Evolutionary conservation across 129 eudicot species (phyloP), one percentile per base, ranked within the genome.

Genomic region (Flaveria trinervia): DNA sequence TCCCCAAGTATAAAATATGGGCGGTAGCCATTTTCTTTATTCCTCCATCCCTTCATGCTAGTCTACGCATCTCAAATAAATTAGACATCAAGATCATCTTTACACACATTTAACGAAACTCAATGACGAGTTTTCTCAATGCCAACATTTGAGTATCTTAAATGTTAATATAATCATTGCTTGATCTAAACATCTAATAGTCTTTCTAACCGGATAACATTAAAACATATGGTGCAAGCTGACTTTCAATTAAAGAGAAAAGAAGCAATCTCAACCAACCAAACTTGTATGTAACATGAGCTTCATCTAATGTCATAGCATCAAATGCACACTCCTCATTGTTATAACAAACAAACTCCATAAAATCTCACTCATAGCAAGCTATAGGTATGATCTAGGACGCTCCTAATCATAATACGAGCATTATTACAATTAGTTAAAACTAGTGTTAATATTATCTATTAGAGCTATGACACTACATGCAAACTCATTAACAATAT

Each of bases 1-100:
- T 94, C 99, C 12, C 92, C 97, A 54, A 94, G 96, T 66, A 89
- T 68, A 80, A 91, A 94, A 79, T 81, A 85, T 2, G 98, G 87
- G 52, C 70, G 87, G 76, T 81, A 75, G 67, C 82, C 80, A 18
- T 77, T 83, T 39, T 83, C 88, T 74, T 77, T 73, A 81, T 77
- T 85, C 74, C 84, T 83, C 90, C 87, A 84, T 46, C 78, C 82
- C 66, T 84, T 89, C 89, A 86, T 83, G 76, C 86, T 89, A 55
- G 91, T 93, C 98, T 93, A 72, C 80, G 86, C 46, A 22, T 71
- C 6, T 71, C 82, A 48, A 57, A 45, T 17, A 41, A 57, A 78
- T 44, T 16, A 78, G 48, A 59, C 48, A 59, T 70, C 70, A 77
- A 55, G 17, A 67, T 41, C 74, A 2, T 54, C 33, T 43, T 54